Evolutionary conservation across 1,139 yeast genomes (phyloP).

Genomic region (Oligophagozyma castellii): DNA sequence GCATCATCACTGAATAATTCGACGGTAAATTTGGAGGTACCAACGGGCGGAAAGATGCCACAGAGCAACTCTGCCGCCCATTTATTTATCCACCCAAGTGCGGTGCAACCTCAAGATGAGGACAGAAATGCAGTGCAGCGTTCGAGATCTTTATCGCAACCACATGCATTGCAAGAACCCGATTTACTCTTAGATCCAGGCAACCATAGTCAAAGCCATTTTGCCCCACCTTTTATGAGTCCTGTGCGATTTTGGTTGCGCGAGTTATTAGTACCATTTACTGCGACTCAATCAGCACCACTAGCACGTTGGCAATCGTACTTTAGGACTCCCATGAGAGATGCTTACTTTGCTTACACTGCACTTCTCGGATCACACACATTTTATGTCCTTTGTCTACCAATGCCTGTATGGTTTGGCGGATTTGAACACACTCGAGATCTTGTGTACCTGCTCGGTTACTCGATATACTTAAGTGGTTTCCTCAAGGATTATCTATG

Average conservation of each 20-base stretch:
- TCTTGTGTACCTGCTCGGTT: constrained; percentile 61
- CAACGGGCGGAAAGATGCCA: too few species aligned
- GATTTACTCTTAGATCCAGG: constrained; percentile 48
- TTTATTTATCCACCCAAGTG: too few species aligned
- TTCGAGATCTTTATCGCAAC: constrained; percentile 4
- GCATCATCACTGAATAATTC: too few species aligned
- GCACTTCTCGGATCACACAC: constrained; percentile 91
- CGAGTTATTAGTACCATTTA: constrained; percentile 38
- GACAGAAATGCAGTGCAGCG: not conserved
- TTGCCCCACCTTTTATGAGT: constrained; percentile 43
- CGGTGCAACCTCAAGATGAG: not conserved
- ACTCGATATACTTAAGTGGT: constrained; percentile 77
- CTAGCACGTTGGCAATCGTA: constrained; percentile 44
- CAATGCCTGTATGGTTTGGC: constrained; percentile 81
- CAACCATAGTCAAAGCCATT: constrained; percentile 51
- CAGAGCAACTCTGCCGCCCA: too few species aligned
- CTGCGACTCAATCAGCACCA: constrained; percentile 54
- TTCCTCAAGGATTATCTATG: constrained; percentile 73
- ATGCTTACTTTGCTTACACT: constrained; percentile 72
- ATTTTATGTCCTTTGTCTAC: constrained; percentile 79
- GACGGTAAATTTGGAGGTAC: too few species aligned
- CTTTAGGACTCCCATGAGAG: constrained; percentile 41
- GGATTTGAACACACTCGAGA: constrained; percentile 46
- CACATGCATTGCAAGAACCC: constrained; percentile 5
- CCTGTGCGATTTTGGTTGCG: constrained; percentile 49